These are phyloP conservation scores for Scheffersomyces segobiensis DNA, from an alignment of 1,139 yeast species.

Conservation along the genomic window DNA sequence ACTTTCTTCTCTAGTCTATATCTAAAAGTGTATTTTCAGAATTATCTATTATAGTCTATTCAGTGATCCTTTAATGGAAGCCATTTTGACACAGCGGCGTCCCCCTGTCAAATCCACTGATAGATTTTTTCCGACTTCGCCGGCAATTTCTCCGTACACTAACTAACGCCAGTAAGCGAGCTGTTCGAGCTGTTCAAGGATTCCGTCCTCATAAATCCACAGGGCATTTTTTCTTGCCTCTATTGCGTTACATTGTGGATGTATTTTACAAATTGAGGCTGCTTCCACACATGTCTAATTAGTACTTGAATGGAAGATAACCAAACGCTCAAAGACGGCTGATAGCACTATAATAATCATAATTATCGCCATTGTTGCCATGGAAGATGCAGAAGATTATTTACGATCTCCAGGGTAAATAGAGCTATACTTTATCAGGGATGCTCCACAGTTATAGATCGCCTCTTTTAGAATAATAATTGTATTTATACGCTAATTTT, in stretches of 20 bases:
- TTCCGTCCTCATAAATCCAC: background rate
- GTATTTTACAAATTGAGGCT: background rate
- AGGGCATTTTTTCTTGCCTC: background rate
- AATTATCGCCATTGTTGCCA: background rate
- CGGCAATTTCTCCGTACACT: too few relatives aligned
- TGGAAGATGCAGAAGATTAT: background rate
- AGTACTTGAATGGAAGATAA: background rate
- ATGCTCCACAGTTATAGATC: background rate
- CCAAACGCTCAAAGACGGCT: background rate
- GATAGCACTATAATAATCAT: background rate
- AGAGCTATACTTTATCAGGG: background rate
- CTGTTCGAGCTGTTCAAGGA: background rate
- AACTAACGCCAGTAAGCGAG: background rate
- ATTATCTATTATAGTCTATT: background rate
- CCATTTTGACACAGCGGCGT: background rate
- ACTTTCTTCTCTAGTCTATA: background rate
- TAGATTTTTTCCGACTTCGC: too few relatives aligned
- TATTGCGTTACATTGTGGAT: background rate
- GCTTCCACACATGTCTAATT: background rate
- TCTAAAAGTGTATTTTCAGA: background rate
- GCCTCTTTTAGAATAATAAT: background rate
- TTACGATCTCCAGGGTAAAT: background rate
- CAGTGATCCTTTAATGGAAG: background rate
- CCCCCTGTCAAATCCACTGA: background rate
- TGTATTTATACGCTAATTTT: background rate